These are phyloP conservation scores for Protea cynaroides DNA, from an alignment of 164 flowering plant species.

Conservation along the genomic window DNA sequence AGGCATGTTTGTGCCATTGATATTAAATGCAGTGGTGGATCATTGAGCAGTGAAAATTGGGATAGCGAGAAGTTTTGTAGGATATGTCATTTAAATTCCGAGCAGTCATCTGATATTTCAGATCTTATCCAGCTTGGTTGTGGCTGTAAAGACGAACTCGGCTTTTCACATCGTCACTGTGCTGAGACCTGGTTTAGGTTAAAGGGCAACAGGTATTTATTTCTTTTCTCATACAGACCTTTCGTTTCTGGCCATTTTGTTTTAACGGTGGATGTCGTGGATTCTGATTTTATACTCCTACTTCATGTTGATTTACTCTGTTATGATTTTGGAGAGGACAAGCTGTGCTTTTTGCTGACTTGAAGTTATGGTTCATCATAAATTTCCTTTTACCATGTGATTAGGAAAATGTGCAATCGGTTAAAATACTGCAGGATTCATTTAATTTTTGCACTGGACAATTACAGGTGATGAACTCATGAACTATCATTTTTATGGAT, in stretches of 20 bases:
- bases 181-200: conserved; percentile 92
- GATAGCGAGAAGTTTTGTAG: conserved; percentile 60
- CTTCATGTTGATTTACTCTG: not conserved
- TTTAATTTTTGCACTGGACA: too few relatives aligned
- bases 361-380: not conserved
- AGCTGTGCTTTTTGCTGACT: not conserved
- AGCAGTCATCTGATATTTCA: conserved; percentile 25
- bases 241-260: not conserved
- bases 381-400: not conserved
- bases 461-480: too few relatives aligned
- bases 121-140: conserved; percentile 76
- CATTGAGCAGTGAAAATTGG: conserved; percentile 16
- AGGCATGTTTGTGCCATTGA: conserved; percentile 33
- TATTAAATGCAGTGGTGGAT: conserved; percentile 21
- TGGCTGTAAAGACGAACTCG: conserved; percentile 79
- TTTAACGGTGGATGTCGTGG: not conserved
- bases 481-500: too few relatives aligned
- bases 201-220: conserved; percentile 73
- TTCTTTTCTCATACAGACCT: not conserved
- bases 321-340: not conserved
- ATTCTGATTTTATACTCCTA: not conserved
- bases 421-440: too few relatives aligned
- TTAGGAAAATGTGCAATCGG: too few relatives aligned
- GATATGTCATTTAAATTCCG: conserved; percentile 75
- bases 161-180: conserved; percentile 61